Percentiles rank a stretch among this genome's conserved stretches.
phyloP scores from a whole-genome alignment of 371 early-diverging fungal genomes.

The Mortierella sp. region DNA sequence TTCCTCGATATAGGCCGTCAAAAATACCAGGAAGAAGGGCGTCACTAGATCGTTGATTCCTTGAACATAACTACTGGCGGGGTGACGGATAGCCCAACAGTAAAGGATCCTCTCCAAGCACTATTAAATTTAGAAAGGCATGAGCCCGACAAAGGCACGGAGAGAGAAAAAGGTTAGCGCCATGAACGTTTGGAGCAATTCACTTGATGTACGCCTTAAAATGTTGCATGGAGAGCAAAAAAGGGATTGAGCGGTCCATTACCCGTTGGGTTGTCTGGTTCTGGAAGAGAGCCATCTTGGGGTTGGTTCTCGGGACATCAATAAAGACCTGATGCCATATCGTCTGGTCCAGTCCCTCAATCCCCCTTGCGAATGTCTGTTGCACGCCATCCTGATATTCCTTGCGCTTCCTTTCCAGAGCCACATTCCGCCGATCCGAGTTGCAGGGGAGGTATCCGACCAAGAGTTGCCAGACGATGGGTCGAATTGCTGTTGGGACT shows the following conservation, averaged over 20 bases:
- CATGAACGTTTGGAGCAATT: not conserved
- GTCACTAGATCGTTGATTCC: slow-evolving; percentile 99
- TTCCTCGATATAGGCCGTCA: slow-evolving; percentile 76
- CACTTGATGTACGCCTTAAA: not conserved
- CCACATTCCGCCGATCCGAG: slow-evolving; percentile 82
- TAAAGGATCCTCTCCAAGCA: slow-evolving; percentile 93
- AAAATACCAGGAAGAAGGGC: slow-evolving; percentile 94
- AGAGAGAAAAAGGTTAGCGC: not conserved
- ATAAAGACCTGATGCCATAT: slow-evolving; percentile 96
- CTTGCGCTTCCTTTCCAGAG: slow-evolving; percentile 88
- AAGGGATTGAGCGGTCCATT: not conserved
- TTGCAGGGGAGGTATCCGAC: slow-evolving; percentile 94
- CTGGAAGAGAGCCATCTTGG: slow-evolving; percentile 88
- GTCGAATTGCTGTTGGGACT: slow-evolving; percentile 86
- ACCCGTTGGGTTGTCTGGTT: slow-evolving; percentile 86
- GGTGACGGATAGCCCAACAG: slow-evolving; percentile 97
- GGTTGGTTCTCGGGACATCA: slow-evolving; percentile 94
- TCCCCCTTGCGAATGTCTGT: slow-evolving; percentile 85
- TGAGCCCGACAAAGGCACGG: not conserved
- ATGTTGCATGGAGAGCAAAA: not conserved
- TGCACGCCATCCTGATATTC: slow-evolving; percentile 90
- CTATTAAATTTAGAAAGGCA: slow-evolving; percentile 51
- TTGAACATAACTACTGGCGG: slow-evolving; percentile 99
- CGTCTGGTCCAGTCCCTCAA: slow-evolving; percentile 84
- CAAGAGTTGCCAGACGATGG: slow-evolving; percentile 92